Evolutionary conservation across 345 rosid genomes (phyloP).

Genomic region (Eucalyptus tenuipes): DNA sequence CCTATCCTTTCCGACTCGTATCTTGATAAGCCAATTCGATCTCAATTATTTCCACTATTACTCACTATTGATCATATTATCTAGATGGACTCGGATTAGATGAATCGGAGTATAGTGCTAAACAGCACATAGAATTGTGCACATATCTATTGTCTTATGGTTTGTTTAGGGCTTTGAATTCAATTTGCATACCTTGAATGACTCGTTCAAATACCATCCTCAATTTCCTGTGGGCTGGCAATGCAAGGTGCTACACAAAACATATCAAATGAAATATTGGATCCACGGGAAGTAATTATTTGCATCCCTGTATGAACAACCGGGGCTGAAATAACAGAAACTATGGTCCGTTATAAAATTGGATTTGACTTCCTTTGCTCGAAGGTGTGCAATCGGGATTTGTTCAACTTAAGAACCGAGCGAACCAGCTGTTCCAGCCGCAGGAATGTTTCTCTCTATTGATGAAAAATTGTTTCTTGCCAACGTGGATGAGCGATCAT

Average conservation of each 20-base stretch:
- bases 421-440: neutral
- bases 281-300: neutral
- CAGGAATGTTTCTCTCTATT: neutral
- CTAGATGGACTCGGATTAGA: neutral
- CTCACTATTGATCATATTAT: no score
- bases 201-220: neutral
- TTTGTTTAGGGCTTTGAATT: neutral
- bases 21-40: neutral
- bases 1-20: fast-evolving
- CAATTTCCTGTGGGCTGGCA: neutral
- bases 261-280: neutral
- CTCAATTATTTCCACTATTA: no score
- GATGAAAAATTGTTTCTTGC: neutral
- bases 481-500: fast-evolving
- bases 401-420: neutral
- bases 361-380: neutral
- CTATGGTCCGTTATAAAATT: neutral
- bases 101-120: neutral
- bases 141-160: neutral
- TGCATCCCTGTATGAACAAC: neutral
- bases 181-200: neutral
- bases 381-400: neutral
- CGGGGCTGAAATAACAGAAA: neutral
- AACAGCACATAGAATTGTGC: neutral
- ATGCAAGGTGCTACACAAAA: neutral